Evolutionary conservation across 75 land plant genomes (phyloP).

Genomic region (Isoetes taiwanensis): DNA sequence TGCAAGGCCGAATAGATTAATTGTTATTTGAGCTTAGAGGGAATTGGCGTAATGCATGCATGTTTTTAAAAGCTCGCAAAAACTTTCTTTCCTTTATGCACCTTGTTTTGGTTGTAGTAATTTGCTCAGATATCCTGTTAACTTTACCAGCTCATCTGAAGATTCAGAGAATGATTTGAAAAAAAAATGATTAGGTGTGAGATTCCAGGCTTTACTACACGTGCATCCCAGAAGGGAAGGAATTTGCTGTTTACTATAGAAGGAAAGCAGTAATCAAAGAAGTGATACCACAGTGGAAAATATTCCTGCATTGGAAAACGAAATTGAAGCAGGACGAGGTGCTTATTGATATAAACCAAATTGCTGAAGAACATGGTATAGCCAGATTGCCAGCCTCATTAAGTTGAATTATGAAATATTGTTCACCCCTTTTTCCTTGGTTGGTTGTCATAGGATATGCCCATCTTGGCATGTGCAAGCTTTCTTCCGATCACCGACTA

Average conservation of each 20-base stretch:
- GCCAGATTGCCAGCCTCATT: neutral
- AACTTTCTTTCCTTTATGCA: too few species aligned
- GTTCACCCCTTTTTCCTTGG: neutral
- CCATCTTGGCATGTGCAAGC: slow-evolving; percentile 71
- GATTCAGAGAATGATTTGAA: too few species aligned
- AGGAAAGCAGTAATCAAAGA: slow-evolving; percentile 15
- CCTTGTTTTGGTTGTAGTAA: too few species aligned
- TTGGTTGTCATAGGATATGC: slow-evolving; percentile 59
- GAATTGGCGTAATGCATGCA: neutral
- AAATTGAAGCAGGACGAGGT: slow-evolving; percentile 32
- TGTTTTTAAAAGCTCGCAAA: too few species aligned
- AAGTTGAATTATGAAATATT: neutral
- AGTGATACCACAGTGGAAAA: slow-evolving; percentile 14
- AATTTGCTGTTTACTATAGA: slow-evolving; percentile 69
- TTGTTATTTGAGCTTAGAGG: too few species aligned
- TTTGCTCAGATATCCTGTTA: too few species aligned
- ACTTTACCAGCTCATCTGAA: too few species aligned
- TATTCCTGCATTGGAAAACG: slow-evolving; percentile 10
- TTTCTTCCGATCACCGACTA: slow-evolving; percentile 74
- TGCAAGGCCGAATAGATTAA: neutral
- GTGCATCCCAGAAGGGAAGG: slow-evolving; percentile 70
- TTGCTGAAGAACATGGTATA: slow-evolving; percentile 55
- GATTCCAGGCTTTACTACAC: slow-evolving; percentile 76
- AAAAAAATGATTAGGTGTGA: too few species aligned
- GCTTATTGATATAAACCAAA: slow-evolving; percentile 76